Conservation (phyloP, 1,284 basidiomycete species). For the Sporisorium exsertum region DNA sequence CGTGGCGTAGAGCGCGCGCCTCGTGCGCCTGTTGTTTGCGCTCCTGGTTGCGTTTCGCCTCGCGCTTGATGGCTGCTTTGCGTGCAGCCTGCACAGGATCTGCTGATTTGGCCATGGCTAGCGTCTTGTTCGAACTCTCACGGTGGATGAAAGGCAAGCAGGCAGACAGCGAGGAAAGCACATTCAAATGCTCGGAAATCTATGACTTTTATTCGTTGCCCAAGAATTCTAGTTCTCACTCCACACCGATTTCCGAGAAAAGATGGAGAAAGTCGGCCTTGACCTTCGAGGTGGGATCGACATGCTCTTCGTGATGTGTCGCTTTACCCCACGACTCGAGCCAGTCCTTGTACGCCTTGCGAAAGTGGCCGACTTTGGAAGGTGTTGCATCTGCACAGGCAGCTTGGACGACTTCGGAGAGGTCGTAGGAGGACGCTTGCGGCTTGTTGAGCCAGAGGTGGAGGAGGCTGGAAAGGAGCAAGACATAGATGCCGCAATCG, state of each 20-base stretch:
- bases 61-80: conserved; percentile 61
- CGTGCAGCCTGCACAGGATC: conserved; percentile 69
- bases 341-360: conserved; percentile 34
- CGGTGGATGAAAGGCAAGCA: conserved; percentile 4
- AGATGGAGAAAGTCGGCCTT: conserved; percentile 29
- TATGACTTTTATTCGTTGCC: background rate
- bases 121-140: background rate
- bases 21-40: conserved; percentile 62
- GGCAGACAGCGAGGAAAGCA: conserved; percentile 3
- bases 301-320: conserved; percentile 42
- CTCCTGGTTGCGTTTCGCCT: conserved; percentile 63
- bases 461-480: conserved; percentile 41
- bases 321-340: conserved; percentile 33
- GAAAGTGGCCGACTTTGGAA: conserved; percentile 18
- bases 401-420: conserved; percentile 13
- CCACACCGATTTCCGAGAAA: conserved; percentile 48
- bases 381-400: conserved; percentile 28
- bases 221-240: conserved; percentile 18
- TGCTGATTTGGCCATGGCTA: conserved; percentile 42
- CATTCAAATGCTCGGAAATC: background rate
- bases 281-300: conserved; percentile 25
- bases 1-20: conserved; percentile 32
- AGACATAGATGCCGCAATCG: conserved; percentile 47
- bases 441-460: conserved; percentile 27
- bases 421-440: conserved; percentile 8